A percentile compares a stretch with the other conserved stretches of the same genome.
phyloP scores from a whole-genome alignment of 164 flowering plant species.

The Pachysandra terminalis region DNA sequence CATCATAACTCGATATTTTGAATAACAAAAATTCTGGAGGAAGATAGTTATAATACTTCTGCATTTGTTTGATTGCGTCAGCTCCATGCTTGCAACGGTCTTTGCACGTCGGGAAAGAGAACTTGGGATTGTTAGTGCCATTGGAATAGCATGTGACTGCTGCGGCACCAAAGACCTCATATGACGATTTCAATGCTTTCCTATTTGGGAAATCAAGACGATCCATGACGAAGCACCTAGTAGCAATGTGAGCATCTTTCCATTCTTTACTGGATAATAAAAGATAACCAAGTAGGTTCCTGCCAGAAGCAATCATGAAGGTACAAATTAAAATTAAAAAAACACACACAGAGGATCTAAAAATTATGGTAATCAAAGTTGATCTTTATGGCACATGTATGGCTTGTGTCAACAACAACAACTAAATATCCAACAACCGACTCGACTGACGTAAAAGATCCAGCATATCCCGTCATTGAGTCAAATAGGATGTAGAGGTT shows the following conservation, averaged over 20 bases:
- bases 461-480: too few species aligned
- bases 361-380: background rate
- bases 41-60: slow-evolving; percentile 43
- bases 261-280: slow-evolving; percentile 50
- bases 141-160: slow-evolving; percentile 61
- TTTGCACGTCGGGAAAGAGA: slow-evolving; percentile 65
- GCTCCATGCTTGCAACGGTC: slow-evolving; percentile 30
- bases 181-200: slow-evolving; percentile 45
- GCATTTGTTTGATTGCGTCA: slow-evolving; percentile 40
- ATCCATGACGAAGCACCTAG: slow-evolving; percentile 45
- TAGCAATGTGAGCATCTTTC: slow-evolving; percentile 39
- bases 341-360: background rate
- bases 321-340: slow-evolving; percentile 7
- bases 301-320: slow-evolving; percentile 31
- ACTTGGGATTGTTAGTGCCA: slow-evolving; percentile 30
- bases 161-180: slow-evolving; percentile 70
- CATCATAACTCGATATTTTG: background rate
- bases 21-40: background rate
- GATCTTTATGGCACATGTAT: too few species aligned
- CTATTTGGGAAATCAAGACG: slow-evolving; percentile 21
- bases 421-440: too few species aligned
- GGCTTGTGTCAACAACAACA: too few species aligned
- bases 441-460: too few species aligned
- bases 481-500: too few species aligned
- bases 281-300: slow-evolving; percentile 77